These are phyloP conservation scores for Yamadazyma akitaensis DNA, from an alignment of 805 yeast genomes.

Conservation along the genomic window DNA sequence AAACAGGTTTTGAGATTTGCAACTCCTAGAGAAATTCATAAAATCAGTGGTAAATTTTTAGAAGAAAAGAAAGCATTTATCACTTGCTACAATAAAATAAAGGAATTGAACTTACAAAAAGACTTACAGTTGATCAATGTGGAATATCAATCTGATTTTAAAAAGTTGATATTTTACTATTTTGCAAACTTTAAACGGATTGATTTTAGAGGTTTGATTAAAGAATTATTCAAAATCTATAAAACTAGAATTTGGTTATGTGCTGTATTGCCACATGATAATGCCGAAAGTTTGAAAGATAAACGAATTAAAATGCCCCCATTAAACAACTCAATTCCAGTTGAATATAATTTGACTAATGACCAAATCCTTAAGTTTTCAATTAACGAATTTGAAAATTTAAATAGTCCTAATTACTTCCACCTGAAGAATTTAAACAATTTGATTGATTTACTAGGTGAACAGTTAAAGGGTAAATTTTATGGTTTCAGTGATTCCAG, in stretches of 20 bases:
- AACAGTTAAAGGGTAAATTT: slow-evolving; percentile 40
- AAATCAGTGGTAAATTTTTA: slow-evolving; percentile 58
- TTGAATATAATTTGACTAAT: slow-evolving; percentile 37
- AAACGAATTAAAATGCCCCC: slow-evolving; percentile 12
- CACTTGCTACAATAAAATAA: slow-evolving; percentile 51
- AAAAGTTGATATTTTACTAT: slow-evolving; percentile 44
- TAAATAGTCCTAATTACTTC: slow-evolving; percentile 46
- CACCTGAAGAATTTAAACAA: slow-evolving; percentile 49
- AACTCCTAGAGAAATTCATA: slow-evolving; percentile 64
- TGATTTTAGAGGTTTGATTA: slow-evolving; percentile 41
- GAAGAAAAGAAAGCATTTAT: slow-evolving; percentile 72
- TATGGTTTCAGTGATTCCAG: slow-evolving; percentile 30
- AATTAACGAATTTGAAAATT: slow-evolving; percentile 39
- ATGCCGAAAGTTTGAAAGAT: slow-evolving; percentile 20
- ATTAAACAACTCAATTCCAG: slow-evolving; percentile 24
- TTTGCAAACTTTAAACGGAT: slow-evolving; percentile 45
- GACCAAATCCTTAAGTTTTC: slow-evolving; percentile 42
- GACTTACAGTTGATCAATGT: slow-evolving; percentile 42
- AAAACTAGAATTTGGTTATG: slow-evolving; percentile 48
- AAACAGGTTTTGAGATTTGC: slow-evolving; percentile 77
- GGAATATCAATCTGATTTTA: slow-evolving; percentile 44
- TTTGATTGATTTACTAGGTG: slow-evolving; percentile 42
- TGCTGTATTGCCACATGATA: slow-evolving; percentile 42
- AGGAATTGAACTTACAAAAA: slow-evolving; percentile 46
- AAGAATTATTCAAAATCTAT: slow-evolving; percentile 43